Percentiles rank a stretch among this genome's conserved stretches.
Evolutionary conservation across 2,329 filamentous ascomycete species (phyloP).

Genomic region (Botrytis elliptica): DNA sequence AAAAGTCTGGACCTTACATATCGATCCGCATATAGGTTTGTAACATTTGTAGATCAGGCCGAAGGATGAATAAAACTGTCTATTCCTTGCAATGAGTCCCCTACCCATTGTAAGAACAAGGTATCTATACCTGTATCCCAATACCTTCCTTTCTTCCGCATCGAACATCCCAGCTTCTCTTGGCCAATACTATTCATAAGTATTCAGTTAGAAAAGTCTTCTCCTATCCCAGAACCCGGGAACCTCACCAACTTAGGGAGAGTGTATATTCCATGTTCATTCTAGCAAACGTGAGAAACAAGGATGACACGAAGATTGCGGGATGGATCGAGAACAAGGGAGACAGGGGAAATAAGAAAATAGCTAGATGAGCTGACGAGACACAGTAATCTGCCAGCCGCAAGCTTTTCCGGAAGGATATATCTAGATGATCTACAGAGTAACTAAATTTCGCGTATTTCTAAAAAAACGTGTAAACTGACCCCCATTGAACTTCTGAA

Average conservation of each 20-base stretch:
- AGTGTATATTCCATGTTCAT: not conserved
- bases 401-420: not conserved
- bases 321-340: not conserved
- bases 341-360: not conserved
- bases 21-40: constrained; percentile 15
- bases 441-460: not conserved
- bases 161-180: not conserved
- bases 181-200: not conserved
- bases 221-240: not conserved
- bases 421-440: not conserved
- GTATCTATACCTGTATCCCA: not conserved
- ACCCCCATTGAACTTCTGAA: not conserved
- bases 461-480: not conserved
- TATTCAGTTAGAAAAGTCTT: not conserved
- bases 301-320: constrained; percentile 6
- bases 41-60: constrained; percentile 6
- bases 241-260: not conserved
- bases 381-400: not conserved
- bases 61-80: not conserved
- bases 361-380: not conserved
- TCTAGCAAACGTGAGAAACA: constrained; percentile 5
- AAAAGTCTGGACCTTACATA: constrained; percentile 16
- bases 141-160: not conserved
- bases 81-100: not conserved
- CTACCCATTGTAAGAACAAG: not conserved